Base-by-base conservation (phyloP, 768 basidiomycete genomes). In the Mycena galericulata region DNA sequence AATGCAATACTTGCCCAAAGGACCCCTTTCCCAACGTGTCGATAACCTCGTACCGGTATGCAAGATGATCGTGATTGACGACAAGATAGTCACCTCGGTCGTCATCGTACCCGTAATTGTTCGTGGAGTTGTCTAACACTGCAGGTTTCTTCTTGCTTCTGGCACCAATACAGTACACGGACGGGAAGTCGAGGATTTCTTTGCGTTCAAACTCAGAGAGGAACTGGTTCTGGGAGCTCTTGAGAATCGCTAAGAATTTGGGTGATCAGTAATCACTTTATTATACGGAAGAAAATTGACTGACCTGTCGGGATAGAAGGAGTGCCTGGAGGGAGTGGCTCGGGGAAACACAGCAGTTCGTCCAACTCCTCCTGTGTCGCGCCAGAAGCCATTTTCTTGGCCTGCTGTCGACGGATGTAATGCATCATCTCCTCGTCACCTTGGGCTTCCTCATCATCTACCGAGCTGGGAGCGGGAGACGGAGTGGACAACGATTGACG, bases 351-450 rank as follows among this genome's bases (percentile, higher is more conserved):
- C 61, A 98, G 86, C 73, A 98, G 82, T 53, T 91, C 92, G 71
- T 98, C 94, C 50, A 99, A 81, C 71, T 97, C 94, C 71, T 93
- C 91, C 75, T 95, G 94, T 34, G 89, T 91, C 10, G 94, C 91
- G 30, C 95, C 95, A 15, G 87, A 85, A 12, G 94, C 92, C 69
- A 96, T 77, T 79, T 92, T 95, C 83, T 96, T 96, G 41, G 94
- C 89, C 72, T 96, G 92, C 71, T 98, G 94, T 27, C 96, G 88
- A 71, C 90, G 89, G 70, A 98, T 94, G 79, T 97, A 99, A 65
- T 93, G 91, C 75, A 93, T 80, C 98, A 99, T 99, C 82, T 99
- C 98, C 68, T 98, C 96, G 75, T 99, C 98, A 18, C 94, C 98
- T 20, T 93, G 81, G 9, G 92, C 56, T 77, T 97, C 94, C 69